Base-by-base conservation (phyloP, 2,329 filamentous ascomycete species). In the Berkeleyomyces basicola region DNA sequence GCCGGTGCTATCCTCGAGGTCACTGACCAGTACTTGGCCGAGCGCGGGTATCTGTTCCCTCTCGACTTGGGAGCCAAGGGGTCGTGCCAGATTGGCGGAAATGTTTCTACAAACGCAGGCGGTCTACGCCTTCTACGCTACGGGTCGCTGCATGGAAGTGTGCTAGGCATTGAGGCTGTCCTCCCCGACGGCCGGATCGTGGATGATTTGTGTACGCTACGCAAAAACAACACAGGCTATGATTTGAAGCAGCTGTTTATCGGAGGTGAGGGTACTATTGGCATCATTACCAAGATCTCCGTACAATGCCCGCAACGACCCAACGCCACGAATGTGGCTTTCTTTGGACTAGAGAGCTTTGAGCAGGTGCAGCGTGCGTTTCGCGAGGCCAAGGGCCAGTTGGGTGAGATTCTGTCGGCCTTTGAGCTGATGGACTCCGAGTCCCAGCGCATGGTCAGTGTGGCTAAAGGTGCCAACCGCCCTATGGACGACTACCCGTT, bases 181-280 rank as follows among this genome's bases (percentile, higher is more conserved):
- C 78, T 99, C 47, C 89, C 93, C 0, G 89, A 99, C 71, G 93
- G 93, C 61, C 96, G 90, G 5, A 82, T 99, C 68, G 80, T 99
- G 55, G 85, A 97, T 69, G 90, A 96, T 69, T 83, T 99, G 40
- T 87, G 83, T 68, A 91, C 82, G 65, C 78, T 99, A 64, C 84
- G 93, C 67, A 99, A 99, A 79, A 97, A 99, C 79, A 99, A 99
- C 77, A 99, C 93, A 1, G 93, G 93, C 37, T 99, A 97, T 74
- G 95, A 99, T 72, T 75, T 96, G 63, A 96, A 96, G 78, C 92
- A 96, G 74, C 81, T 96, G 43, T 96, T 99, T 72, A 95, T 99
- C 69, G 93, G 93, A 55, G 88, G 85, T 40, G 93, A 99, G 74
- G 93, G 93, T 33, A 97, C 93, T 4, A 87, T 97, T 66, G 93